Conservation (phyloP, 1,139 yeast species). For the Yamadazyma blattariae region DNA sequence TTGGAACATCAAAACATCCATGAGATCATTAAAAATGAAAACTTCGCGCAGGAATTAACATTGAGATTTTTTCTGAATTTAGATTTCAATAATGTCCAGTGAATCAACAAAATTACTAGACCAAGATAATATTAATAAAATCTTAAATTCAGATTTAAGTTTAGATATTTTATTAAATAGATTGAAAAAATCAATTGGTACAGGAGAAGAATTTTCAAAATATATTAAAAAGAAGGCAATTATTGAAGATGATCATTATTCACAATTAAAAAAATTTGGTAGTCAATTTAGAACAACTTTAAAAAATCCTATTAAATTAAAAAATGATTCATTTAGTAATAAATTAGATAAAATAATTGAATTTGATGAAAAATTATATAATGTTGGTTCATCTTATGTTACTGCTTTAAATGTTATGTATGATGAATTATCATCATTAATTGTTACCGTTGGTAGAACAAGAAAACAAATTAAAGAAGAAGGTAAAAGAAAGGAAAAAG, state of each 20-base stretch:
- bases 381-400: constrained; percentile 74
- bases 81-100: no score
- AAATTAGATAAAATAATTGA: constrained; percentile 69
- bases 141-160: constrained; percentile 39
- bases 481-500: constrained; percentile 77
- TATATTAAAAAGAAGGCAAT: constrained; percentile 77
- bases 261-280: constrained; percentile 68
- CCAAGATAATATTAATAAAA: constrained; percentile 25
- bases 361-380: constrained; percentile 72
- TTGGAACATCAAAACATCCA: no score
- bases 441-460: constrained; percentile 63
- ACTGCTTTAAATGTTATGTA: constrained; percentile 80
- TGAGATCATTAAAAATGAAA: no score
- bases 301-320: constrained; percentile 46
- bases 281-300: constrained; percentile 51
- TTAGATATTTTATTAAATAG: constrained; percentile 68
- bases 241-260: constrained; percentile 76
- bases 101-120: constrained; percentile 19
- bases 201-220: constrained; percentile 82
- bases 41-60: no score
- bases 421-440: constrained; percentile 77
- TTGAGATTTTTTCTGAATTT: no score
- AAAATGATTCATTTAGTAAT: constrained; percentile 66
- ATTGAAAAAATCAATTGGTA: constrained; percentile 72
- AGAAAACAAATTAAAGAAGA: constrained; percentile 81